Conservation (phyloP, 2,329 filamentous ascomycete species). For the Diatrype stigma region DNA sequence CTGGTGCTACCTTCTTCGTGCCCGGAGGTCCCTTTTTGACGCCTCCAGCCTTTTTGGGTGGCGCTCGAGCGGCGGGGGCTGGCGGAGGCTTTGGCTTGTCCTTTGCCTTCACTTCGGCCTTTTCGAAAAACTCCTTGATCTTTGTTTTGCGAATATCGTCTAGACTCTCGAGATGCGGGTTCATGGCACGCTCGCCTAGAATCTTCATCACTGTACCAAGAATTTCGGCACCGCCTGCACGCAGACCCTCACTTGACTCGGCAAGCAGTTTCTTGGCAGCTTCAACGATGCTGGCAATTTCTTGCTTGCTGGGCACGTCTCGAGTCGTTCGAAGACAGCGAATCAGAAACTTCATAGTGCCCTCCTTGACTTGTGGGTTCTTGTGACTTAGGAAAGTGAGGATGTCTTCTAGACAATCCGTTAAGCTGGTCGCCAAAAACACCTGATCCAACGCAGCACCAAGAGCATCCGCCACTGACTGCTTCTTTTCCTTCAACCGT, state of each 20-base stretch:
- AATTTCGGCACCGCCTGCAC: constrained; percentile 86
- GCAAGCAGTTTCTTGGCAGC: constrained; percentile 82
- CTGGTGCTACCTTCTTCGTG: constrained; percentile 45
- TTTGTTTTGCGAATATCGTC: constrained; percentile 96
- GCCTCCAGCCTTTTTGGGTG: constrained; percentile 32
- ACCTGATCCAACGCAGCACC: constrained; percentile 75
- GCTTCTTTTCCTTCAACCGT: constrained; percentile 96
- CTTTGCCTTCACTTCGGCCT: constrained; percentile 80
- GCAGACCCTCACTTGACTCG: constrained; percentile 79
- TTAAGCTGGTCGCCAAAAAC: constrained; percentile 62
- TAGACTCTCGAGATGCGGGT: constrained; percentile 81
- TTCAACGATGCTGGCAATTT: constrained; percentile 84
- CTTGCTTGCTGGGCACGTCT: constrained; percentile 77
- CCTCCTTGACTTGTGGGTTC: constrained; percentile 96
- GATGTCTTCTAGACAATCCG: constrained; percentile 89
- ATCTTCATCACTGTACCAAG: constrained; percentile 98
- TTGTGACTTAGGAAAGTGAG: constrained; percentile 83
- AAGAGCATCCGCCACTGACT: constrained; percentile 79
- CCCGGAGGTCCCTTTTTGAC: constrained; percentile 49
- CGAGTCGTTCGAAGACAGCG: constrained; percentile 78
- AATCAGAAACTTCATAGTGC: constrained; percentile 89
- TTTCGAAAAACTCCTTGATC: constrained; percentile 84
- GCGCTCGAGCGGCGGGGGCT: constrained; percentile 49
- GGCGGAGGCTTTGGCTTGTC: constrained; percentile 85
- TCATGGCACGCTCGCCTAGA: constrained; percentile 94